Base-by-base conservation (phyloP, 2,329 filamentous ascomycete species). In the Trichoderma breve region DNA sequence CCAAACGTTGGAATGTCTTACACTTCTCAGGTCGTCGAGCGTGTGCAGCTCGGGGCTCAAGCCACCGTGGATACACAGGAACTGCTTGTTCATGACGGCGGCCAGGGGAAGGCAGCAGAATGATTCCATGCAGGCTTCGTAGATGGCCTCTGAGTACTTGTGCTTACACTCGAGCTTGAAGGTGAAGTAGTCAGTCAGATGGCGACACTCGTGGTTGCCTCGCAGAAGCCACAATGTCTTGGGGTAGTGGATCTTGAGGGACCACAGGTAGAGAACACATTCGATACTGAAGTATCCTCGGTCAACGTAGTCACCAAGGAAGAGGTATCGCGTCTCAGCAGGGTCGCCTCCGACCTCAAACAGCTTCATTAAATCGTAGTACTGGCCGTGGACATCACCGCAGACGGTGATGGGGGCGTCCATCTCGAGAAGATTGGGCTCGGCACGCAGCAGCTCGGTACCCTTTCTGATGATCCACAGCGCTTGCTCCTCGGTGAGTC, bases 141-240 rank as follows among this genome's bases (percentile, higher is more conserved):
- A 99, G 73, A 99, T 89, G 75, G 89, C 89, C 84, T 98, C 96
- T 39, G 94, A 97, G 84, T 99, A 99, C 83, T 99, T 99, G 89
- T 99, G 96, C 86, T 97, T 98, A 88, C 96, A 99, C 83, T 99
- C 96, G 72, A 99, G 91, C 87, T 99, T 98, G 87, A 99, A 99
- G 73, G 96, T 99, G 85, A 99, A 99, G 87, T 99, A 99, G 81
- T 99, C 96, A 72, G 96, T 99, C 88, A 99, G 88, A 86, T 99
- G 96, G 79, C 96, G 92, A 83, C 96, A 99, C 84, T 99, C 96
- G 85, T 99, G 96, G 84, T 99, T 99, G 76, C 96, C 96, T 78
- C 96, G 93, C 76, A 99, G 89, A 77, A 99, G 88, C 96, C 96
- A 99, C 71, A 99, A 90, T 24, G 94, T 95, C 83, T 98, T 94